Evolutionary conservation across 163 green algal species (phyloP).

Genomic region (Chlorella variabilis): DNA sequence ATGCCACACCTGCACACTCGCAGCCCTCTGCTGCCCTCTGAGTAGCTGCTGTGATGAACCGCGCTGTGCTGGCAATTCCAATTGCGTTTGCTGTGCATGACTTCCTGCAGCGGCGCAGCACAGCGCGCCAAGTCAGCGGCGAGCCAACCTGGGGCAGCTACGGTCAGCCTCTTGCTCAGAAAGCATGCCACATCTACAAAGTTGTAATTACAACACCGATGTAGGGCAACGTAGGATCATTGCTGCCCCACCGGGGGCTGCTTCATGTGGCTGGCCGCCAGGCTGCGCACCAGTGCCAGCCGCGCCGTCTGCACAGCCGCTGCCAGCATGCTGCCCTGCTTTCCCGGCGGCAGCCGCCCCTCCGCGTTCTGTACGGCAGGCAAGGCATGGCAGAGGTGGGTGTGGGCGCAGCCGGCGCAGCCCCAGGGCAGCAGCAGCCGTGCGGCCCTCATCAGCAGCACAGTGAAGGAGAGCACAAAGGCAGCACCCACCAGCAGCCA

Average conservation of each 20-base stretch:
- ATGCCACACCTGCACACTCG: no score
- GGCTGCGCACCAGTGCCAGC: conserved; percentile 11
- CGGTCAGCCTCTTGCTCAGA: no score
- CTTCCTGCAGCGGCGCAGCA: no score
- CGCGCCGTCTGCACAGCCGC: conserved; percentile 5
- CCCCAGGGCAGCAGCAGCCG: not conserved
- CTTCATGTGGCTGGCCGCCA: conserved; percentile 28
- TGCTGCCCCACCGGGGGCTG: not conserved
- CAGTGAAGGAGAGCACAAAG: not conserved
- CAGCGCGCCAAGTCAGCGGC: no score
- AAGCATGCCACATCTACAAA: no score
- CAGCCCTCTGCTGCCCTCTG: no score
- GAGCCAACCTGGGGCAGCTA: no score
- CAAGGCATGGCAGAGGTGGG: not conserved
- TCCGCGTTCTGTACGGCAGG: conserved; percentile 19
- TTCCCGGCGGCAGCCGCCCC: conserved; percentile 5
- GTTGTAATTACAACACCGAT: no score
- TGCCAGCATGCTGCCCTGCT: not conserved
- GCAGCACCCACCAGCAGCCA: conserved; percentile 33
- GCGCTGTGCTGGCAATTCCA: no score
- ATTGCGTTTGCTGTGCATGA: no score
- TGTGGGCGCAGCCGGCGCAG: not conserved
- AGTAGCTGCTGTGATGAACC: no score
- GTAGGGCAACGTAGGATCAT: no score
- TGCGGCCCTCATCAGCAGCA: not conserved